Base-by-base conservation (phyloP, 2,329 filamentous ascomycete genomes). In the Xylaria sp. region DNA sequence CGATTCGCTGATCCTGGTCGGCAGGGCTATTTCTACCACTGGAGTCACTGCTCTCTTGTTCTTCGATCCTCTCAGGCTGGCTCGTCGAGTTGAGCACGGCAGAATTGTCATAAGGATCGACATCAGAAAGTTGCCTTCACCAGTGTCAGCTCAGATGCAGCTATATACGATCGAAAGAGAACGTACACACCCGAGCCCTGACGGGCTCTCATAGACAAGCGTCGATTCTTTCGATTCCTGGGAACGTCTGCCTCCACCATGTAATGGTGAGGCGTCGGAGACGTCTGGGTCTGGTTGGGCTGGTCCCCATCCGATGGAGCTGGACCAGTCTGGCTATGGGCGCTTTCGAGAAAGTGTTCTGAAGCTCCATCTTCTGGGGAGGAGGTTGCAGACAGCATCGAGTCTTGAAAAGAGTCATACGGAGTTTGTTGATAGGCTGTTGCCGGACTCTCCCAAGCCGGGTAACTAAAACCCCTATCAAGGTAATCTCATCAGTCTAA, bases 111-210 rank as follows among this genome's bases (percentile, higher is more conserved):
- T 29, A n/a, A 25, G 35, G 3, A 8, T 3, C 59, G n/a, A 1
- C 6, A 16, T 16, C 44, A 2, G 23, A 9, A 47, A 48, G 10
- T 6, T 25, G 40, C 4, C 58, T 66, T 53, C 25, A 23, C 5
- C 9, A 5, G 29, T 23, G 59, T 70, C 10, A 70, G 69, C 25
- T 42, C 27, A 44, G 23, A n/a, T 37, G 9, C 21, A 8, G 53
- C 21, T 37, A 21, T 37, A 21, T 16, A 25, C 44, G 16, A 21
- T 58, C 44, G 9, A 32, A 10, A 44, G 21, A 29, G 9, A 54
- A 63, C 66, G 5, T 69, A 70, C 69, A 5, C 62, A 10, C 16
- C 21, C 9, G 69, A 70, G 35, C 69, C 69, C 18, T 69, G 65
- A 18, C 32, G 32, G 23, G 50, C 69, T 13, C 32, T 60, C 18